These are phyloP conservation scores for Arthromyces matolae DNA, from an alignment of 768 basidiomycete species.

Conservation along the genomic window DNA sequence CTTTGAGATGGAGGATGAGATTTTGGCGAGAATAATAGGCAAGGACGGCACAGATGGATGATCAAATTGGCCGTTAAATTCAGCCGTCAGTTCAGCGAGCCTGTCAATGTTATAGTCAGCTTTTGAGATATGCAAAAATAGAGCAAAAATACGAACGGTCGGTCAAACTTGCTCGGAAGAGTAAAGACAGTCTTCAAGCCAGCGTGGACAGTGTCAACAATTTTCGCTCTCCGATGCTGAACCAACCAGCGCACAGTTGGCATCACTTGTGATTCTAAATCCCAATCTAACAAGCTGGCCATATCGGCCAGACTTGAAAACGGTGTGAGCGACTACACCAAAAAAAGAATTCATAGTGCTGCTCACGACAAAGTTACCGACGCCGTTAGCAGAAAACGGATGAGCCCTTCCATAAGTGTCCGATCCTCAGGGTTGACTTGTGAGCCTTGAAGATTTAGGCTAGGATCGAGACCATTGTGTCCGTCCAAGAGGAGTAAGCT, in stretches of 20 bases:
- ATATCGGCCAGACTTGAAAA: constrained; percentile 68
- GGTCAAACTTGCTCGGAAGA: constrained; percentile 60
- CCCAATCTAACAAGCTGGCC: constrained; percentile 78
- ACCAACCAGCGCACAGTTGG: constrained; percentile 93
- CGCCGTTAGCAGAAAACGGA: constrained; percentile 72
- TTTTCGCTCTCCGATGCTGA: constrained; percentile 82
- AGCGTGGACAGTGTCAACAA: constrained; percentile 81
- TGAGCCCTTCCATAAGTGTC: constrained; percentile 63
- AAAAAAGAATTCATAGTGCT: not conserved
- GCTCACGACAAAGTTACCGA: constrained; percentile 76
- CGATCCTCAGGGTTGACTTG: constrained; percentile 63
- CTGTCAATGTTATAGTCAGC: too few species aligned
- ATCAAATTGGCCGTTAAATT: constrained; percentile 63
- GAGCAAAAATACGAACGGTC: constrained; percentile 55
- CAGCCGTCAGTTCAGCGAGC: constrained; percentile 47
- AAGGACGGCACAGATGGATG: constrained; percentile 63
- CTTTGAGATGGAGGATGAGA: constrained; percentile 67
- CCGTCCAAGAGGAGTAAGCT: constrained; percentile 74
- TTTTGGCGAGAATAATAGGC: constrained; percentile 65
- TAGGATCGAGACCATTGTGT: constrained; percentile 52
- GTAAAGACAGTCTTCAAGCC: constrained; percentile 81
- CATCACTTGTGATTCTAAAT: constrained; percentile 77
- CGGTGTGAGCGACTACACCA: constrained; percentile 3
- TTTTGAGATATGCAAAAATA: too few species aligned
- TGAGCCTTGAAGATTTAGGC: constrained; percentile 54